Conservation (phyloP, 768 basidiomycete genomes). For the Suillus americanus region DNA sequence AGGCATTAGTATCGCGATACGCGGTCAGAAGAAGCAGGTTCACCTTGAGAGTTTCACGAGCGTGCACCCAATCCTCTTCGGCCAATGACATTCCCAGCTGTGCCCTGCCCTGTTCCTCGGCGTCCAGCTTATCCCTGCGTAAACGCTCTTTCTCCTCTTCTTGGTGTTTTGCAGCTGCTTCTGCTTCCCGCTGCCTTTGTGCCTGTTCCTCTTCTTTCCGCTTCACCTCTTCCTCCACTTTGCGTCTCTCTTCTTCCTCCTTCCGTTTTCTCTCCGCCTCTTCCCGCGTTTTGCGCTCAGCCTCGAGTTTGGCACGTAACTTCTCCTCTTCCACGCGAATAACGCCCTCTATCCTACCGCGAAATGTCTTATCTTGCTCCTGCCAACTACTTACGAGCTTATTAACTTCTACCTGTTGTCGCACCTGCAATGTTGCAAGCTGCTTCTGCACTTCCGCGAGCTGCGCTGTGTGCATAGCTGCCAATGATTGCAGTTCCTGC, state of each 20-base stretch:
- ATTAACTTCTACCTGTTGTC: slow-evolving; percentile 47
- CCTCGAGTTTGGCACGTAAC: slow-evolving; percentile 48
- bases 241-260: slow-evolving; percentile 48
- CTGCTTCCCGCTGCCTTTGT: slow-evolving; percentile 32
- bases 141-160: slow-evolving; percentile 36
- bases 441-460: slow-evolving; percentile 48
- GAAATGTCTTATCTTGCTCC: slow-evolving; percentile 42
- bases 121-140: slow-evolving; percentile 36
- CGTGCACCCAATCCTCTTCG: slow-evolving; percentile 64
- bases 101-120: slow-evolving; percentile 40
- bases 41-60: slow-evolving; percentile 55
- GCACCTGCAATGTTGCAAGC: slow-evolving; percentile 42
- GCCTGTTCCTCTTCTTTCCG: slow-evolving; percentile 43
- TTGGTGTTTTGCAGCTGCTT: slow-evolving; percentile 29
- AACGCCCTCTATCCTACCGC: slow-evolving; percentile 58
- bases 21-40: slow-evolving; percentile 19
- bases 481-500: slow-evolving; percentile 30
- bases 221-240: slow-evolving; percentile 44
- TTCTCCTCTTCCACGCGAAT: slow-evolving; percentile 68
- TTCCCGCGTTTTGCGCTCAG: slow-evolving; percentile 50
- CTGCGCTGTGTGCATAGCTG: slow-evolving; percentile 47
- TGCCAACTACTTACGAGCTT: slow-evolving; percentile 46
- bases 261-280: slow-evolving; percentile 47
- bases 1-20: slow-evolving; percentile 22
- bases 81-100: slow-evolving; percentile 52